Evolutionary conservation across 2,329 filamentous ascomycete species (phyloP).

Genomic region (Phaeophleospora eucalypticola): DNA sequence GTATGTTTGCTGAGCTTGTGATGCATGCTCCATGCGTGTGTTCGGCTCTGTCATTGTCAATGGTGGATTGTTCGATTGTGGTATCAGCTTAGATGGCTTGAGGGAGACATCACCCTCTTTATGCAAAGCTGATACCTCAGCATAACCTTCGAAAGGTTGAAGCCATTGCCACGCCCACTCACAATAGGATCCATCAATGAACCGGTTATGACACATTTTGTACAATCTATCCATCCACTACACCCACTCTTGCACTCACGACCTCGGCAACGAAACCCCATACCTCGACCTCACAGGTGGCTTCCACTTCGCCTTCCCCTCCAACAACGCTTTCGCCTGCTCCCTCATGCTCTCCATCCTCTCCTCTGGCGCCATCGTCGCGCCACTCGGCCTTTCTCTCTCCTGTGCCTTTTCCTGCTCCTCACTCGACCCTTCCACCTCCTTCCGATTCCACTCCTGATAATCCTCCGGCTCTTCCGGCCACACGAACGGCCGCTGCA

Average conservation of each 20-base stretch:
- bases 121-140: too few species aligned
- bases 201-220: neutral
- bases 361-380: conserved; percentile 32
- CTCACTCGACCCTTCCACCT: conserved; percentile 24
- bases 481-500: conserved; percentile 84
- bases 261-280: neutral
- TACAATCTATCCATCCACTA: neutral
- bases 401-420: conserved; percentile 39
- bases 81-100: too few species aligned
- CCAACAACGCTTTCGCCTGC: conserved; percentile 61
- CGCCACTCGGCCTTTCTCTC: conserved; percentile 32
- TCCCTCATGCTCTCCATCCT: conserved; percentile 46
- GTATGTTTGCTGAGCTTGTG: too few species aligned
- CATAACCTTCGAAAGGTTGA: too few species aligned
- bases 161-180: too few species aligned
- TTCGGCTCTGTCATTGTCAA: too few species aligned
- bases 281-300: too few species aligned
- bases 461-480: conserved; percentile 62
- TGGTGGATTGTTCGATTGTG: too few species aligned
- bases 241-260: neutral
- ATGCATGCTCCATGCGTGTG: too few species aligned
- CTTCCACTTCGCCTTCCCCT: conserved; percentile 58
- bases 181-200: too few species aligned
- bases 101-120: too few species aligned
- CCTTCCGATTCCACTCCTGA: conserved; percentile 45